Evolutionary conservation across 139 green algal species (phyloP), one percentile per base, ranked within the genome.

Genomic region (Ulvella scutata): DNA sequence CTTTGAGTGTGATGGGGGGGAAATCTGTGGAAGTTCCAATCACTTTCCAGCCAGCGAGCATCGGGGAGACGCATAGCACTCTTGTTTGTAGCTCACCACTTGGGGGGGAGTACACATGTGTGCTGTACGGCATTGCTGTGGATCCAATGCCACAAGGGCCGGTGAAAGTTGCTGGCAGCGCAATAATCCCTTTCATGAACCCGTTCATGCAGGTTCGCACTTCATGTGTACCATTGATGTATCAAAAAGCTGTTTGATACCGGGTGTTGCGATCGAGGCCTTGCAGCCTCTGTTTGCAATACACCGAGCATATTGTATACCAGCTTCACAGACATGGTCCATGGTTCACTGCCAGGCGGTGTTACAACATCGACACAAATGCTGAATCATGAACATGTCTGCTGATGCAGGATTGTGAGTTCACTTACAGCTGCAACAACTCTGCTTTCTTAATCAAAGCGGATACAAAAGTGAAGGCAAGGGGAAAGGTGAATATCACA

Each of bases 111-210:
- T 93, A 89, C 81, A 73, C 87, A 73, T 86, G 81, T 51, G 87
- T 88, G 20, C 79, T 95, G 43, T 44, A 85, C 37, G 90, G 88
- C 4, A 81, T 82, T 35, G 92, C 85, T 77, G 67, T 90, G 39
- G 79, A 84, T 26, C 89, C 90, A 44, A 90, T 88, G 78, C 88
- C 90, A 20, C 86, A 90, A 9, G 90, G 90, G 6, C 88, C 88
- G 4, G 73, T 91, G n/a, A 81, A 89, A 39, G 74, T 89, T 6
- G 76, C 73, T 75, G 82, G 84, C 40, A 74, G 74, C 31, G 85
- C 76, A 0, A 62, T 51, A 4, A 74, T 92, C 60, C 81, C 84
- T 4, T 90, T 90, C 82, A 86, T 85, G n/a, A 95, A 95, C 74
- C 82, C 93, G 4, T 93, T 95, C 39, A n/a, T n/a, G n/a, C n/a